phyloP scores from a whole-genome alignment of 169 alveolate species.

The Plasmodium malariae region DNA sequence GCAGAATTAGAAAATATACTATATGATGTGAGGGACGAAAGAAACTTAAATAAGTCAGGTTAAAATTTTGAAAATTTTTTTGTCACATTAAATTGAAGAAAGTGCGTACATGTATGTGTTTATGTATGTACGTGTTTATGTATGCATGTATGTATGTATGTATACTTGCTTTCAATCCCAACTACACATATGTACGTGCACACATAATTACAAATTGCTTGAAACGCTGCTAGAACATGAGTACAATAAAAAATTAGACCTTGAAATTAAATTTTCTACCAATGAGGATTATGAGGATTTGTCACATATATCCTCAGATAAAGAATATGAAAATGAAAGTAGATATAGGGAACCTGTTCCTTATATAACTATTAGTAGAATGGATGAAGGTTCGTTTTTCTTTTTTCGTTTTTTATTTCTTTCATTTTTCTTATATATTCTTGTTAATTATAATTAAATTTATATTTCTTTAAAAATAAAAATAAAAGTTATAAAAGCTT shows the following conservation, averaged over 20 bases:
- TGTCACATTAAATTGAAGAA: background rate
- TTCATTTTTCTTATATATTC: background rate
- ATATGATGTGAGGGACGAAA: slow-evolving; percentile 60
- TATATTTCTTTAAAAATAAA: background rate
- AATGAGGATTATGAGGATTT: slow-evolving; percentile 28
- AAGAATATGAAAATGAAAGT: slow-evolving; percentile 47
- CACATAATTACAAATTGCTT: no score
- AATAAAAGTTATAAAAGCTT: background rate
- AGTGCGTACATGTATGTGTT: background rate
- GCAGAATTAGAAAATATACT: slow-evolving; percentile 47
- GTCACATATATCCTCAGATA: slow-evolving; percentile 24
- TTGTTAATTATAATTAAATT: background rate
- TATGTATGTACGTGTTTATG: background rate
- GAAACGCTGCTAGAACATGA: slow-evolving; percentile 55
- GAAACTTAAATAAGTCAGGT: slow-evolving; percentile 39
- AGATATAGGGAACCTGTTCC: slow-evolving; percentile 54
- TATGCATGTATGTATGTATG: background rate
- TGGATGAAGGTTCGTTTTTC: slow-evolving; percentile 40
- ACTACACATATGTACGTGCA: background rate
- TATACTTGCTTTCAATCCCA: background rate
- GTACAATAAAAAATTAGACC: slow-evolving; percentile 19
- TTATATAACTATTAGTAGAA: slow-evolving; percentile 34
- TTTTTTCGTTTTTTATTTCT: background rate
- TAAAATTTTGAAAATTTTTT: background rate
- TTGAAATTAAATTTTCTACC: slow-evolving; percentile 52